phyloP scores from a whole-genome alignment of 176 grass and related monocot genomes.

The Ensete glaucum region DNA sequence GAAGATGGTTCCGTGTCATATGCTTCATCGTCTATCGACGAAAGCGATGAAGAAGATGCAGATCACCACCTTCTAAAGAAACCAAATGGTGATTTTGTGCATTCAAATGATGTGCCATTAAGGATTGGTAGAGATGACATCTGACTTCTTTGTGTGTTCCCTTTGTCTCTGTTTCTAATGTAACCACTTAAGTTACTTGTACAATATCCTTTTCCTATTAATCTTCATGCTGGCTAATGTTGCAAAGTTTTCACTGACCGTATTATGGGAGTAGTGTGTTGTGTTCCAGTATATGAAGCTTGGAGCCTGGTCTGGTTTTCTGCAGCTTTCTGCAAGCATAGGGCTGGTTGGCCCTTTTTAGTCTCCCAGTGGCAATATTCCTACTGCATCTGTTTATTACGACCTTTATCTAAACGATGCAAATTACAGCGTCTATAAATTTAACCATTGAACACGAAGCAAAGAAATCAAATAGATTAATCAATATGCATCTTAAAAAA shows the following conservation, averaged over 20 bases:
- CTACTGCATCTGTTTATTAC: no score
- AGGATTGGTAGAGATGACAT: constrained; percentile 46
- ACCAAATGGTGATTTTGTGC: constrained; percentile 26
- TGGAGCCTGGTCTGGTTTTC: background rate
- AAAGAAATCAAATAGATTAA: no score
- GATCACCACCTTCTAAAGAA: constrained; percentile 45
- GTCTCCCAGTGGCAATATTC: no score
- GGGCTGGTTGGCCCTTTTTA: background rate
- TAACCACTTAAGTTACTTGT: background rate
- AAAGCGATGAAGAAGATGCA: constrained; percentile 51
- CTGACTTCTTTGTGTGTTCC: constrained; percentile 15
- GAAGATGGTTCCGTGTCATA: constrained; percentile 66
- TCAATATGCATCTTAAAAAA: no score
- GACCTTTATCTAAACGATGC: no score
- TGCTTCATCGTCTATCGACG: constrained; percentile 43
- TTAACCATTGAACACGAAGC: no score
- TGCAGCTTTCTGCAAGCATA: background rate
- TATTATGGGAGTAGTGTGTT: background rate
- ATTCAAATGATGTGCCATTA: constrained; percentile 34
- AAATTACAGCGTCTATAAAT: no score
- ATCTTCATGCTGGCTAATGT: background rate
- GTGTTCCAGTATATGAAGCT: background rate
- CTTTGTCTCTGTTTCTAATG: background rate
- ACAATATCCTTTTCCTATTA: background rate
- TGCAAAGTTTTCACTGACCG: background rate